These are phyloP conservation scores for Phytopythium delawarense DNA, from an alignment of 352 stramenopile genomes.

Conservation along the genomic window DNA sequence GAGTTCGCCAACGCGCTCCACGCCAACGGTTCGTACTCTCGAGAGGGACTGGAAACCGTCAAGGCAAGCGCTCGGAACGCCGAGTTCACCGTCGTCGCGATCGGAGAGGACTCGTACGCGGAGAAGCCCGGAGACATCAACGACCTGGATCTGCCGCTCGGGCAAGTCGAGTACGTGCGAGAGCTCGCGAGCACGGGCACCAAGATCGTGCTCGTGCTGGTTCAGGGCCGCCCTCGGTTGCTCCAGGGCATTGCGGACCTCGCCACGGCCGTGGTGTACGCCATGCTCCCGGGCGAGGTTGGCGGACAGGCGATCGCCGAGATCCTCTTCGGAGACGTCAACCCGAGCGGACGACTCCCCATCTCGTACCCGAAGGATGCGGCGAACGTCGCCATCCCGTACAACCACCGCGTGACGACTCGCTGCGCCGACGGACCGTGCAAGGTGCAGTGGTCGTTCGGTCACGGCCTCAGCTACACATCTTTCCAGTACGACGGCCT, in stretches of 20 bases:
- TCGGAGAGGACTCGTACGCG: conserved; percentile 78
- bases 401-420: conserved; percentile 58
- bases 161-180: conserved; percentile 80
- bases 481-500: conserved; percentile 50
- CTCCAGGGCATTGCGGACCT: conserved; percentile 49
- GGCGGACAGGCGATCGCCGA: conserved; percentile 83
- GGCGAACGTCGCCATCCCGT: conserved; percentile 57
- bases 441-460: conserved; percentile 59
- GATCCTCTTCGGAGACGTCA: conserved; percentile 69
- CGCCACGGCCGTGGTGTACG: conserved; percentile 74
- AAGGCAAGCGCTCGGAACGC: conserved; percentile 17
- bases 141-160: conserved; percentile 62
- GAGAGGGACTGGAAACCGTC: conserved; percentile 34
- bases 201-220: conserved; percentile 79
- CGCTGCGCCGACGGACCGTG: conserved; percentile 46
- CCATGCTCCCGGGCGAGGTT: conserved; percentile 72
- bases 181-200: conserved; percentile 61
- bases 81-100: conserved; percentile 59
- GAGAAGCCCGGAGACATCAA: conserved; percentile 88
- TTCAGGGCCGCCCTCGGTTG: conserved; percentile 73
- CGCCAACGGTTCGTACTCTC: conserved; percentile 48
- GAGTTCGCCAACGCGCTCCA: conserved; percentile 54
- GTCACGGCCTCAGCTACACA: conserved; percentile 62
- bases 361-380: conserved; percentile 77
- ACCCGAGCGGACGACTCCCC: conserved; percentile 70